Evolutionary conservation across 768 basidiomycete genomes (phyloP).

Genomic region (Multifurca ochricompacta): DNA sequence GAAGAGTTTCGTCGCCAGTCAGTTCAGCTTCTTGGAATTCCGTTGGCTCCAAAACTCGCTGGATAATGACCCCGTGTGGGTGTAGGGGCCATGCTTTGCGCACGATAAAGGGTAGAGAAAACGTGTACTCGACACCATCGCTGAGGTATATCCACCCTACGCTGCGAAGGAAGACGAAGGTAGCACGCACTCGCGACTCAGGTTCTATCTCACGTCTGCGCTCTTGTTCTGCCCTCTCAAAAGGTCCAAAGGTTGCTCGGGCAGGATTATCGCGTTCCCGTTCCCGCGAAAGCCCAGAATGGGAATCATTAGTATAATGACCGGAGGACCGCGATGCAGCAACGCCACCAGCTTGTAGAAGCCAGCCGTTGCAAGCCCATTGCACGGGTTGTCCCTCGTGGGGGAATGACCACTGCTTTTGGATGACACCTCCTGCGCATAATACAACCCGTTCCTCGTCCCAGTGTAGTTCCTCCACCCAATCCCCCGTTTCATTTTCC

Average conservation of each 20-base stretch:
- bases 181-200: slow-evolving; percentile 43
- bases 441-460: slow-evolving; percentile 54
- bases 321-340: slow-evolving; percentile 24
- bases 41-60: slow-evolving; percentile 57
- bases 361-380: slow-evolving; percentile 69
- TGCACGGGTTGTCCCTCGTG: slow-evolving; percentile 67
- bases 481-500: slow-evolving; percentile 28
- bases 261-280: slow-evolving; percentile 24
- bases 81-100: slow-evolving; percentile 69
- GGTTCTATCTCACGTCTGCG: slow-evolving; percentile 33
- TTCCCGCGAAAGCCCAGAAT: slow-evolving; percentile 23
- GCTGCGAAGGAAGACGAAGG: slow-evolving; percentile 73
- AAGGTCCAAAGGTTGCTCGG: slow-evolving; percentile 36
- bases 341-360: slow-evolving; percentile 45
- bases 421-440: slow-evolving; percentile 58
- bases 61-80: slow-evolving; percentile 75
- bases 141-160: slow-evolving; percentile 63
- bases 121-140: slow-evolving; percentile 68
- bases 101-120: slow-evolving; percentile 75
- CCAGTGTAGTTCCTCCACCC: slow-evolving; percentile 61
- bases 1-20: slow-evolving; percentile 62
- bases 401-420: slow-evolving; percentile 68
- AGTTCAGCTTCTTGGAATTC: slow-evolving; percentile 60
- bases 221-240: slow-evolving; percentile 26
- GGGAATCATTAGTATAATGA: slow-evolving; percentile 25